Evolutionary conservation across 2,329 filamentous ascomycete species (phyloP).

Genomic region (Botryotinia calthae): DNA sequence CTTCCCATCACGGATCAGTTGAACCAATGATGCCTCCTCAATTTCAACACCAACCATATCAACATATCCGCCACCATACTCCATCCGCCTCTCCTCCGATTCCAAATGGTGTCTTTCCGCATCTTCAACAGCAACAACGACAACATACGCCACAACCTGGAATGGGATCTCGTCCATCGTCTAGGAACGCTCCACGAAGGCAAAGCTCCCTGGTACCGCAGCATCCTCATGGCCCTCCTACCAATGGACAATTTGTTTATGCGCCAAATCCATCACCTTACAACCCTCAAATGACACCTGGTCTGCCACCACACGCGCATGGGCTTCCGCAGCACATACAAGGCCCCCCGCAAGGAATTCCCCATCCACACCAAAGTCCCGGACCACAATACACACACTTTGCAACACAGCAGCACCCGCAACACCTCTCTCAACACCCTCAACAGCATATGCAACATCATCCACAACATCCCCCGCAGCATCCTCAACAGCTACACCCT

Average conservation of each 20-base stretch:
- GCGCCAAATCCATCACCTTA: constrained; percentile 86
- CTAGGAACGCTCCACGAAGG: constrained; percentile 74
- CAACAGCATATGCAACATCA: constrained; percentile 45
- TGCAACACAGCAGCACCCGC: constrained; percentile 35
- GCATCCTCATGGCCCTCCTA: constrained; percentile 55
- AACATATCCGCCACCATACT: constrained; percentile 77
- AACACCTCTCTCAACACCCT: constrained; percentile 38
- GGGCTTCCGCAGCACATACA: constrained; percentile 36
- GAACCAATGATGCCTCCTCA: constrained; percentile 65
- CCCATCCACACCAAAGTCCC: constrained; percentile 39
- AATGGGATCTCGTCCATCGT: constrained; percentile 71
- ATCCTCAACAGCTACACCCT: constrained; percentile 29
- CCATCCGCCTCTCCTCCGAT: constrained; percentile 89
- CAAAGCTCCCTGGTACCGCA: constrained; percentile 68
- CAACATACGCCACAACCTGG: constrained; percentile 81
- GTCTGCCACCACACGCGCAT: constrained; percentile 43
- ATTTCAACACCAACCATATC: constrained; percentile 68
- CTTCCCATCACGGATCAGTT: constrained; percentile 44
- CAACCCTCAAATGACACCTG: constrained; percentile 55
- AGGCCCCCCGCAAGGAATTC: constrained; percentile 21
- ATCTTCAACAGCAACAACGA: constrained; percentile 51
- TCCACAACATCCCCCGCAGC: constrained; percentile 45
- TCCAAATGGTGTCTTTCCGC: constrained; percentile 47
- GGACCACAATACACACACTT: constrained; percentile 45
- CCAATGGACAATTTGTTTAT: constrained; percentile 71